Conservation (phyloP, 2,329 filamentous ascomycete genomes). For the Lasiodiplodia sp. region DNA sequence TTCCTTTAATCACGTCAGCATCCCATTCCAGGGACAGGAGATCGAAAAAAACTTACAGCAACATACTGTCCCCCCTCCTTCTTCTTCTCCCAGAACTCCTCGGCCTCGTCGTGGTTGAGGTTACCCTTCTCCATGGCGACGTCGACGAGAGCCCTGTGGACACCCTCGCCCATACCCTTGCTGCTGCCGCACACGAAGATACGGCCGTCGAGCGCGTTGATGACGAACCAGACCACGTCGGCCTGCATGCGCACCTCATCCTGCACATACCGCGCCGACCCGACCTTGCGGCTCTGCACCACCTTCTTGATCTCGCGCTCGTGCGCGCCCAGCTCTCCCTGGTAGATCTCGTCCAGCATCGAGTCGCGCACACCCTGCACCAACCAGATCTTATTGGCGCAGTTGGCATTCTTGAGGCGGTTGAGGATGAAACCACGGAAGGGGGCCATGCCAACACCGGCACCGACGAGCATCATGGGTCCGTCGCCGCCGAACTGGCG, state of each 20-base stretch:
- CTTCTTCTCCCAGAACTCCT: constrained; percentile 90
- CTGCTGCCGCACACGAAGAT: constrained; percentile 96
- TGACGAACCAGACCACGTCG: constrained; percentile 97
- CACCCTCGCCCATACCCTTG: constrained; percentile 97
- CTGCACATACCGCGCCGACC: constrained; percentile 90
- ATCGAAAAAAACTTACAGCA: constrained; percentile 61
- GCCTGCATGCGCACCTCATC: constrained; percentile 92
- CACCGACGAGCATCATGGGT: constrained; percentile 96
- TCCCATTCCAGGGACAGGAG: too few relatives aligned
- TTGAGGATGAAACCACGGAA: constrained; percentile 98
- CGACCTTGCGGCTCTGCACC: constrained; percentile 59
- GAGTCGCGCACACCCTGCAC: constrained; percentile 94
- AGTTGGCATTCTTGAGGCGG: constrained; percentile 90
- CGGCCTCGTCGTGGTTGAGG: constrained; percentile 79
- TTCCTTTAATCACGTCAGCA: constrained; percentile 15
- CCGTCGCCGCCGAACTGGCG: constrained; percentile 91
- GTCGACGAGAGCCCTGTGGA: constrained; percentile 84
- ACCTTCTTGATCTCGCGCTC: constrained; percentile 65
- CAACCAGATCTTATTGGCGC: constrained; percentile 97
- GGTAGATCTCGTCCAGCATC: constrained; percentile 93
- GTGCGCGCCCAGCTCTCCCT: constrained; percentile 93
- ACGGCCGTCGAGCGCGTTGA: constrained; percentile 93
- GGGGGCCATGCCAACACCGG: constrained; percentile 94
- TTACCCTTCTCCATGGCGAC: constrained; percentile 94
- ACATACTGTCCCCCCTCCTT: constrained; percentile 94